These are phyloP conservation scores for Beauveria caledonica DNA, from an alignment of 2,329 filamentous ascomycete species.

Conservation along the genomic window DNA sequence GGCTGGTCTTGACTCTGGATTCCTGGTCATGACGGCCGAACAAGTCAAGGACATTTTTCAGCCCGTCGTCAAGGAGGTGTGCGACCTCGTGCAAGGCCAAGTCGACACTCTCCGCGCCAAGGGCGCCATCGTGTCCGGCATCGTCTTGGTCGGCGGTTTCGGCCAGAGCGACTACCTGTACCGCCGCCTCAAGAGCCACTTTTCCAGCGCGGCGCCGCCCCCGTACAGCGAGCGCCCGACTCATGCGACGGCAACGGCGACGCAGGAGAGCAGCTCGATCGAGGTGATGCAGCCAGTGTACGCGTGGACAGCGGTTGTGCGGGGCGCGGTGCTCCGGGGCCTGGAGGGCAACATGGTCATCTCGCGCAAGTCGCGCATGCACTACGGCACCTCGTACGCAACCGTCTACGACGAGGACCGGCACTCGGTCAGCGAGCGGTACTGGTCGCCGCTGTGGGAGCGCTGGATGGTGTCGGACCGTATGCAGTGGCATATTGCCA, in stretches of 20 bases:
- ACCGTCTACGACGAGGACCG: conserved; percentile 71
- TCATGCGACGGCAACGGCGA: conserved; percentile 43
- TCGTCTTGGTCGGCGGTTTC: conserved; percentile 74
- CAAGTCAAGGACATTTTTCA: conserved; percentile 69
- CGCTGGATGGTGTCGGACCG: conserved; percentile 75
- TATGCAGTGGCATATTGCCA: conserved; percentile 81
- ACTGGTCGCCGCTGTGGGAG: conserved; percentile 75
- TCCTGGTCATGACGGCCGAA: conserved; percentile 61
- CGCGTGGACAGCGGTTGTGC: conserved; percentile 73
- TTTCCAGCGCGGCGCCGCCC: conserved; percentile 49
- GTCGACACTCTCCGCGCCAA: conserved; percentile 54
- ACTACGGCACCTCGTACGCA: conserved; percentile 75
- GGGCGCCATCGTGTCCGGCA: conserved; percentile 59
- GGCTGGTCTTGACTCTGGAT: conserved; percentile 65
- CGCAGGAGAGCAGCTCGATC: conserved; percentile 48
- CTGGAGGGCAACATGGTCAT: conserved; percentile 74
- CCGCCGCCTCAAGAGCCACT: conserved; percentile 60
- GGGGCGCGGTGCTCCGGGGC: conserved; percentile 67
- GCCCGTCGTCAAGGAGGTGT: conserved; percentile 64
- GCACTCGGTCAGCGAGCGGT: conserved; percentile 64
- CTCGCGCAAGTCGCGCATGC: conserved; percentile 63
- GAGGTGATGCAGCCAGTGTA: conserved; percentile 78
- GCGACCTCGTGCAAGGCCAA: conserved; percentile 59
- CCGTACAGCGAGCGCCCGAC: conserved; percentile 64
- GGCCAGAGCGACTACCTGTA: conserved; percentile 73